These are phyloP conservation scores for Colletotrichum melonis DNA, from an alignment of 2,329 filamentous ascomycete species.

Conservation along the genomic window DNA sequence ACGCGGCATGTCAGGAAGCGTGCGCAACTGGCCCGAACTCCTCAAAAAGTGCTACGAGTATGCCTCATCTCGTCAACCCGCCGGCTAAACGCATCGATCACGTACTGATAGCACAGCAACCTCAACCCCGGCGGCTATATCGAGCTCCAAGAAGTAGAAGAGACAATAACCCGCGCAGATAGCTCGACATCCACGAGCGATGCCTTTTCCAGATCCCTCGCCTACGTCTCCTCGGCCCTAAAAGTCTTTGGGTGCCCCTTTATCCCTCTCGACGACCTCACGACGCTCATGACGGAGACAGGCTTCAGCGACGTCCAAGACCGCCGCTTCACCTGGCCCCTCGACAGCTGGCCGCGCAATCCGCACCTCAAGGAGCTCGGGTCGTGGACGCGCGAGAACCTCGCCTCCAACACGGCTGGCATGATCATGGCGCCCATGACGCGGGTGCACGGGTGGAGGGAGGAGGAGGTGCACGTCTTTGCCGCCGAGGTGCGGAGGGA, in stretches of 20 bases:
- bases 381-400: constrained; percentile 44
- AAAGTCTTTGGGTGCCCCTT: constrained; percentile 44
- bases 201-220: constrained; percentile 46
- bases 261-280: constrained; percentile 33
- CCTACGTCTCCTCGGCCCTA: constrained; percentile 55
- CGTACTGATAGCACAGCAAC: constrained; percentile 18
- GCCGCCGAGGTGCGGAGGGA: constrained; percentile 39
- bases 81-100: no score
- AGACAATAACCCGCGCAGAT: constrained; percentile 54
- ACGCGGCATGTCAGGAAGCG: constrained; percentile 45
- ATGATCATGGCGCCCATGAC: constrained; percentile 51
- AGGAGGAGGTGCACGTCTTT: constrained; percentile 43
- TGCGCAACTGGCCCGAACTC: constrained; percentile 34
- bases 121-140: constrained; percentile 57
- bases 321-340: constrained; percentile 42
- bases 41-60: constrained; percentile 13
- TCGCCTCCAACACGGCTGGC: constrained; percentile 45
- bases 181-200: constrained; percentile 44
- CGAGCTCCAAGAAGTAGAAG: constrained; percentile 55
- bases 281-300: background rate
- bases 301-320: constrained; percentile 46
- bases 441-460: constrained; percentile 47
- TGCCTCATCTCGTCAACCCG: no score
- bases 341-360: constrained; percentile 48
- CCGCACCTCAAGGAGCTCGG: constrained; percentile 43